Evolutionary conservation across 1,284 basidiomycete species (phyloP), one percentile per base, ranked within the genome.

Genomic region (Pseudozyma pruni): DNA sequence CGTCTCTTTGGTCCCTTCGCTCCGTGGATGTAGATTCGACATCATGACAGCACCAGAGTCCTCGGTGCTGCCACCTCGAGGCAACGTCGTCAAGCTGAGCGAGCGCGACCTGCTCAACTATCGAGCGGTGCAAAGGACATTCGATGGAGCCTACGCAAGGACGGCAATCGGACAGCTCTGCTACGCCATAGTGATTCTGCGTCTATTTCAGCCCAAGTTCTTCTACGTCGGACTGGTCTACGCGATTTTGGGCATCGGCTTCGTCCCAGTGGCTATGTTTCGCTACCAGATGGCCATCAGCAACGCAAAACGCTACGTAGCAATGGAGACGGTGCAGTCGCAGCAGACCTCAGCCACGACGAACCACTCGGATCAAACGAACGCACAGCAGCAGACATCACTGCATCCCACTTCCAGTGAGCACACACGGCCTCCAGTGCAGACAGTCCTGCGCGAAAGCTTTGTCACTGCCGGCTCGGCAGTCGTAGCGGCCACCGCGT

Each of bases 401-500:
- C n/a, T n/a, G n/a, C n/a, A n/a, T n/a, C n/a, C n/a, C n/a, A n/a
- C n/a, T n/a, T n/a, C n/a, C n/a, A 84, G 85, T 31, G 86, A 33
- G 31, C 34, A 34, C 8, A 31, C 59, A 22, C 47, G 43, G 13
- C 25, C 86, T 87, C 8, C 68, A 14, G 41, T 59, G 1, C 55
- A 38, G 19, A 49, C 70, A 7, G 85, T 89, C 8, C 90, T 89
- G 72, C 90, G 90, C 0, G 85, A 89, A 20, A 90, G 90, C 13
- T 92, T 91, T 78, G 81, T 89, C n/a, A 91, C 91, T 0, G 90
- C 91, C 13, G 91, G 91, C 6, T 87, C 88, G 85, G 87, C 89
- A 46, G 89, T 91, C 1, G 67, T 90, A 1, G 83, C 85, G 8
- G 87, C 92, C 7, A 85, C 89, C 0, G 73, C 84, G 8, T 84